Percentiles rank a stretch among this genome's conserved stretches.
Evolutionary conservation across 768 basidiomycete species (phyloP).

Genomic region (Infundibulicybe gibba): DNA sequence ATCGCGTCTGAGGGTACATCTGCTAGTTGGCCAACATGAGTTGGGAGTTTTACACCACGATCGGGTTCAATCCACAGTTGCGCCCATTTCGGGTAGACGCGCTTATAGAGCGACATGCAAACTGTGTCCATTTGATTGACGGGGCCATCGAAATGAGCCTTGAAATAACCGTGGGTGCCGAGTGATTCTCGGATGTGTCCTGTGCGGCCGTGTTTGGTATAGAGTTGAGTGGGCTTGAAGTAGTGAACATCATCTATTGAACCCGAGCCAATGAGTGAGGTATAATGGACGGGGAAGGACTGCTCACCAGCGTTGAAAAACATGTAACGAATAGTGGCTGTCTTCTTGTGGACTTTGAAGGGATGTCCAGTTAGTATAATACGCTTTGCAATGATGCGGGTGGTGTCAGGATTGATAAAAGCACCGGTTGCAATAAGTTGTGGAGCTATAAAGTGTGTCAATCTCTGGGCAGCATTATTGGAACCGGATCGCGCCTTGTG

Average conservation of each 20-base stretch:
- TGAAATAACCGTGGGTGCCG: constrained; percentile 97
- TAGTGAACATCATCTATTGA: constrained; percentile 78
- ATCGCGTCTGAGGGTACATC: constrained; percentile 23
- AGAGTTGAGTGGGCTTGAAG: constrained; percentile 89
- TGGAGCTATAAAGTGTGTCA: constrained; percentile 44
- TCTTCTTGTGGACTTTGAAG: constrained; percentile 95
- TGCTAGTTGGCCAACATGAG: too few species aligned
- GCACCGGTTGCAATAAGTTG: constrained; percentile 87
- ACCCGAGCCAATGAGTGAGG: constrained; percentile 4
- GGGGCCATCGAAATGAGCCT: constrained; percentile 91
- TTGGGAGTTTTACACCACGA: background rate
- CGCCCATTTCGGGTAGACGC: constrained; percentile 89
- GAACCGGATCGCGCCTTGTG: constrained; percentile 47
- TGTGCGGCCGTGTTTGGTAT: constrained; percentile 86
- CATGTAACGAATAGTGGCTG: constrained; percentile 97
- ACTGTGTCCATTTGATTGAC: constrained; percentile 96
- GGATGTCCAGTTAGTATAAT: constrained; percentile 94
- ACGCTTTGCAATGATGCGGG: constrained; percentile 90
- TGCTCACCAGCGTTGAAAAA: constrained; percentile 84
- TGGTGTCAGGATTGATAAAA: constrained; percentile 87
- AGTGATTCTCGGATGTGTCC: constrained; percentile 92
- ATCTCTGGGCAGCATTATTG: background rate
- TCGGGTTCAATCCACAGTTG: constrained; percentile 39
- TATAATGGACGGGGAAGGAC: constrained; percentile 1
- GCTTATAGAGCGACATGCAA: constrained; percentile 93